phyloP scores from a whole-genome alignment of 768 basidiomycete genomes.

The Thelephora aurantiotincta region DNA sequence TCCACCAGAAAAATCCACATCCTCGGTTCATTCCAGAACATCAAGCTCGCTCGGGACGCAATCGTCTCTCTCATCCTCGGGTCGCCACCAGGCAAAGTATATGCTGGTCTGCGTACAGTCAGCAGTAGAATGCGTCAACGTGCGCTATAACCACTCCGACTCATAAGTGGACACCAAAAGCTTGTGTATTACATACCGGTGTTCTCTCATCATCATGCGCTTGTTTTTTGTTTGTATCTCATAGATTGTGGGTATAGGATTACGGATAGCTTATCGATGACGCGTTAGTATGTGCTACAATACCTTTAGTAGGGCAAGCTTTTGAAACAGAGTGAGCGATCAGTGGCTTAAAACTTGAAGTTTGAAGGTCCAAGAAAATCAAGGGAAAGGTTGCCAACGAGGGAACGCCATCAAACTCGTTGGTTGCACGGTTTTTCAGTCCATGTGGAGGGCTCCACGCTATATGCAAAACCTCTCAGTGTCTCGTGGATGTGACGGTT shows the following conservation, averaged over 20 bases:
- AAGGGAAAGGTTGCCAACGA: no score
- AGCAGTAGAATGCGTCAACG: constrained; percentile 90
- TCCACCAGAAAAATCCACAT: constrained; percentile 88
- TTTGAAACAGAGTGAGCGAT: not conserved
- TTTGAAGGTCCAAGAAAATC: no score
- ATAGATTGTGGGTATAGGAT: no score
- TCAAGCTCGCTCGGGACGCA: constrained; percentile 93
- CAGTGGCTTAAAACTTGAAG: not conserved
- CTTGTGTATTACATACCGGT: not conserved
- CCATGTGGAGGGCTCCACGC: no score
- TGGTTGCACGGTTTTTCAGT: no score
- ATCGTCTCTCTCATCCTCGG: constrained; percentile 92
- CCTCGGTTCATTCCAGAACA: constrained; percentile 96
- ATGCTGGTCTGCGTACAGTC: constrained; percentile 82
- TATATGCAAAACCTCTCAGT: no score
- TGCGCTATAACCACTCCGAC: constrained; percentile 35
- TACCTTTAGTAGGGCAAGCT: not conserved
- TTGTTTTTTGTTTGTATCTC: no score
- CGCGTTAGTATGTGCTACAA: not conserved
- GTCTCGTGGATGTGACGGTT: not conserved
- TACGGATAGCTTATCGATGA: not conserved
- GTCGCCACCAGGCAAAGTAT: constrained; percentile 89
- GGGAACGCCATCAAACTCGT: no score
- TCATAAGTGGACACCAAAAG: not conserved
- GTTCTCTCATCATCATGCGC: not conserved